Percentiles rank a stretch among this genome's conserved stretches.
Conservation (phyloP, 2,329 filamentous ascomycete genomes). For the Apiospora marii region DNA sequence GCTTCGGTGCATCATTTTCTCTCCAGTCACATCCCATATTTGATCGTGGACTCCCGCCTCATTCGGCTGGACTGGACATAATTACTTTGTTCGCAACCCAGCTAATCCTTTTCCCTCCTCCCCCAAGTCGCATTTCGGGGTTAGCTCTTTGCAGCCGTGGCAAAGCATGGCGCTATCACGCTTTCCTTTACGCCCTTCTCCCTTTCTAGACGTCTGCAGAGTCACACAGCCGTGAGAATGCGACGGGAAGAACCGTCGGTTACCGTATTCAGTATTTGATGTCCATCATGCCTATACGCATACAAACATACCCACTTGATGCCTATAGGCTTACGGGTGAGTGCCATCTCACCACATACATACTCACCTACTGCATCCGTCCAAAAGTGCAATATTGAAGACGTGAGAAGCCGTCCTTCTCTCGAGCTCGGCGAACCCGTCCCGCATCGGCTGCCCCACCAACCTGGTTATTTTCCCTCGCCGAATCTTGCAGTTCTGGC, state of each 20-base stretch:
- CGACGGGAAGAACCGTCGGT: conserved; percentile 21
- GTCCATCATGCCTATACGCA: no score
- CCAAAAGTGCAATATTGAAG: conserved; percentile 4
- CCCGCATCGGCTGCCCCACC: background rate
- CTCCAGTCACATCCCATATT: conserved; percentile 13
- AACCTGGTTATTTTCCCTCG: background rate
- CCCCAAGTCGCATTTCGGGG: background rate
- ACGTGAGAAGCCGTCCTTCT: conserved; percentile 1
- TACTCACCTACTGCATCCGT: background rate
- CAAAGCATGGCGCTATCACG: background rate
- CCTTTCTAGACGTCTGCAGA: conserved; percentile 8
- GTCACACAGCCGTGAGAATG: background rate
- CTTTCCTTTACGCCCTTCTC: background rate
- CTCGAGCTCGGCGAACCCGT: background rate
- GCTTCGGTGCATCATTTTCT: conserved; percentile 26
- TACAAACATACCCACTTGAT: background rate
- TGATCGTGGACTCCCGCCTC: conserved; percentile 1
- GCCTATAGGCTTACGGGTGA: background rate
- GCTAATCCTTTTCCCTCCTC: background rate
- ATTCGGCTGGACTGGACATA: conserved; percentile 14
- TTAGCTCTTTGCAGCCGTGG: background rate
- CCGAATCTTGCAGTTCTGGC: background rate
- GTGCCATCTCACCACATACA: background rate
- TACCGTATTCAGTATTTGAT: background rate
- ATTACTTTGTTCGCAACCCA: background rate